Conservation (phyloP, 768 basidiomycete genomes). For the Lepiota brunneoincarnata region DNA sequence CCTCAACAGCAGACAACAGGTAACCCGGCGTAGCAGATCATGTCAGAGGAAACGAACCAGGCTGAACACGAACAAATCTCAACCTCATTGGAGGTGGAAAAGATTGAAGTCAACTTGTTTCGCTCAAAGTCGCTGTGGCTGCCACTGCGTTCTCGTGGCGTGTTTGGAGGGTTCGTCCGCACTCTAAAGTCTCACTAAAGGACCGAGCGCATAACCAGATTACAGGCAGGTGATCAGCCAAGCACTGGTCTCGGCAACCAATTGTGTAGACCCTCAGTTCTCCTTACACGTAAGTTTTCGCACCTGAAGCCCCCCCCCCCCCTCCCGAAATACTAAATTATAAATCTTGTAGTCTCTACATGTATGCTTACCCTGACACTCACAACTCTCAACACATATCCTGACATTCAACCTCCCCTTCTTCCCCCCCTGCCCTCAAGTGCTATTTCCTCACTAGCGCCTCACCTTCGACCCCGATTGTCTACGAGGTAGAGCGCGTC, state of each 20-base stretch:
- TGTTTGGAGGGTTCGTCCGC: slow-evolving; percentile 66
- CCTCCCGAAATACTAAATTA: neutral
- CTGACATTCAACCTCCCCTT: no score
- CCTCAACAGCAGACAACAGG: neutral
- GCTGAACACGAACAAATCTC: slow-evolving; percentile 69
- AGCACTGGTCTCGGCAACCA: slow-evolving; percentile 78
- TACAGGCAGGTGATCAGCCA: slow-evolving; percentile 79
- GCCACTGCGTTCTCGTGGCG: slow-evolving; percentile 64
- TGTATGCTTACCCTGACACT: slow-evolving; percentile 37
- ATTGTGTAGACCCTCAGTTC: slow-evolving; percentile 62
- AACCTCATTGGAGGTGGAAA: slow-evolving; percentile 74
- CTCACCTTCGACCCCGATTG: slow-evolving; percentile 67
- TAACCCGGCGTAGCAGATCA: slow-evolving; percentile 2
- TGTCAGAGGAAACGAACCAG: slow-evolving; percentile 38
- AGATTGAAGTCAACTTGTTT: slow-evolving; percentile 73
- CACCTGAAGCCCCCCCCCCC: neutral
- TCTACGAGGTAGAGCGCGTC: slow-evolving; percentile 75
- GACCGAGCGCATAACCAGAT: neutral
- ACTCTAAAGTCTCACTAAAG: neutral
- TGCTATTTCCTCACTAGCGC: slow-evolving; percentile 82
- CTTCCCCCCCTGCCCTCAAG: slow-evolving; percentile 34
- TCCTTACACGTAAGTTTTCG: slow-evolving; percentile 63
- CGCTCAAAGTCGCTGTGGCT: slow-evolving; percentile 72
- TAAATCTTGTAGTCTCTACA: slow-evolving; percentile 54
- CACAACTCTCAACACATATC: neutral